Evolutionary conservation across 768 basidiomycete species (phyloP), one percentile per base, ranked within the genome.

Genomic region (Cubamyces lactineus): DNA sequence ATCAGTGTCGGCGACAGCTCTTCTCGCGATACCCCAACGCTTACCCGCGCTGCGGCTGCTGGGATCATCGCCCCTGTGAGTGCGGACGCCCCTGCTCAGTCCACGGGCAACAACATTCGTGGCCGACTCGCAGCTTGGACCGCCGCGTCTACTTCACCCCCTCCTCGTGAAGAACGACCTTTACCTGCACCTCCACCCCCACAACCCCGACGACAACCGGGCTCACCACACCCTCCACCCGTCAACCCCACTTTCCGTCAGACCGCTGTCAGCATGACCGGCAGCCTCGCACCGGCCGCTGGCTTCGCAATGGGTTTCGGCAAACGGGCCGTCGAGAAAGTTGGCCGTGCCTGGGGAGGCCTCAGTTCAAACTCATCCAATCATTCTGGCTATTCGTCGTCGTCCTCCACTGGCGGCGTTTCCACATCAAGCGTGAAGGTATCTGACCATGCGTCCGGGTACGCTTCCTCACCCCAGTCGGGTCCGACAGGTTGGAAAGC

Each of bases 191-290:
- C 72, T 66, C 69, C 75, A 60, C 68, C 67, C 55, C 39, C 66
- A 48, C 61, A 53, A 46, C 64, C 56, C 57, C 67, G 65, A 43
- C 65, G 53, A 41, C 62, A 57, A 59, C 64, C 68, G 5, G 63
- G 52, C n/a, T 30, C 53, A 40, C 66, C 58, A 11, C 56, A 53
- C 26, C 62, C 59, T 16, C 56, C 63, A 54, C 60, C 70, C 24
- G 70, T 74, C 45, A 59, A 59, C 15, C 73, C 76, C 12, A 75
- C 77, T 26, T 75, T 82, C 63, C 76, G 87, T 21, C 87, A 85
- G 68, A 85, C 87, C n/a, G 83, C 90, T 17, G 81, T 91, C 64
- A 91, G 89, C 67, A 86, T 92, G 77, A 84, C 87, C 2, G 81
- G 80, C 41, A 81, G 85, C 43, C 79, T 90, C 50, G 85, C 86